Percentiles rank a stretch among this genome's conserved stretches.
These are phyloP conservation scores for Fraxinus excelsior DNA, from an alignment of 257 asterid genomes.

Conservation along the genomic window DNA sequence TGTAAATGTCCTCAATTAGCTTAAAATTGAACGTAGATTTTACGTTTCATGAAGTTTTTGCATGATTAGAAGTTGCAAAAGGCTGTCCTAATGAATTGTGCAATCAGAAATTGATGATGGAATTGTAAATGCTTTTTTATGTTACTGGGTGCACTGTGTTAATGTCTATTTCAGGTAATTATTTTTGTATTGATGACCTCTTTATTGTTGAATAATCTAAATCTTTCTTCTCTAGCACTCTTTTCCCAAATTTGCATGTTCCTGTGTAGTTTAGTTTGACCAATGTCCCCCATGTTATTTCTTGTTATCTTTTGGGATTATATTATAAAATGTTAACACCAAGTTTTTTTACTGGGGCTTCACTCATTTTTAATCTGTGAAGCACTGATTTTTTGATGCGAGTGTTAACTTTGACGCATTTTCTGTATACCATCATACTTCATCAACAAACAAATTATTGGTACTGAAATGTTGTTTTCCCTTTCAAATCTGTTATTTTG, in stretches of 20 bases:
- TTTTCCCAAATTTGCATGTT: background rate
- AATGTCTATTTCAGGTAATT: background rate
- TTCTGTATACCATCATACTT: background rate
- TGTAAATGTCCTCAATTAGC: background rate
- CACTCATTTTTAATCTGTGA: background rate
- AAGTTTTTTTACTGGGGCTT: background rate
- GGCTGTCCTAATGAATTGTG: background rate
- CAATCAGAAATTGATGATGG: background rate
- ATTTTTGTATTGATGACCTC: background rate
- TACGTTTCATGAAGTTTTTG: background rate
- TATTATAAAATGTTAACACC: background rate
- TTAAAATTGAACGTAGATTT: background rate
- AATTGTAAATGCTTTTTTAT: background rate
- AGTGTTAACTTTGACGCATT: background rate
- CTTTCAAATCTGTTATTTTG: background rate
- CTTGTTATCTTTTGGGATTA: background rate
- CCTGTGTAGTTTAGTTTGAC: background rate
- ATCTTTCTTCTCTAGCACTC: background rate
- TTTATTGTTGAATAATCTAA: background rate
- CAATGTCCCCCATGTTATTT: background rate
- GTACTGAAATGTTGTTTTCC: background rate
- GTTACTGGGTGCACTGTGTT: background rate
- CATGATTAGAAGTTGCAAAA: background rate
- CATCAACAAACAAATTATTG: background rate
- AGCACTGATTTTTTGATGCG: background rate